Evolutionary conservation across 208 protist species (phyloP).

Genomic region (Spongospora subterranea): DNA sequence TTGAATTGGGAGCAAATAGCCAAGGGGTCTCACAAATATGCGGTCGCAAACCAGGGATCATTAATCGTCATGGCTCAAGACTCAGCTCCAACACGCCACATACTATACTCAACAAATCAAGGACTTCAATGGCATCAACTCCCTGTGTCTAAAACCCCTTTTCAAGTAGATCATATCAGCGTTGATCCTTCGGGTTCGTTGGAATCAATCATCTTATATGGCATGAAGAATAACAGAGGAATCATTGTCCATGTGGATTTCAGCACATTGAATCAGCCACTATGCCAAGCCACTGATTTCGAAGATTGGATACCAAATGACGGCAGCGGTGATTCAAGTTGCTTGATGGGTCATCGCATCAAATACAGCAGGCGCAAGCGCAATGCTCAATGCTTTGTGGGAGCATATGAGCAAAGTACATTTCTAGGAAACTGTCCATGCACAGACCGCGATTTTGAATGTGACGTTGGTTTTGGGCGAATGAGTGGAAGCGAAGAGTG

Average conservation of each 20-base stretch:
- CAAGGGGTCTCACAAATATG: slow-evolving; percentile 68
- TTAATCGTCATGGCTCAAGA: slow-evolving; percentile 69
- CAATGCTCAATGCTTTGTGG: slow-evolving; percentile 66
- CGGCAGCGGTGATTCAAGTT: slow-evolving; percentile 55
- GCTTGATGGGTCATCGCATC: slow-evolving; percentile 66
- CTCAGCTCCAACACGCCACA: slow-evolving; percentile 56
- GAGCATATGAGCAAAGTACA: background rate
- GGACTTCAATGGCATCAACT: slow-evolving; percentile 66
- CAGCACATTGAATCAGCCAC: slow-evolving; percentile 59
- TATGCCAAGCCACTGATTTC: slow-evolving; percentile 67
- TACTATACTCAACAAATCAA: slow-evolving; percentile 68
- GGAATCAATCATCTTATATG: slow-evolving; percentile 66
- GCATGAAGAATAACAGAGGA: slow-evolving; percentile 52
- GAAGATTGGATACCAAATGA: slow-evolving; percentile 69
- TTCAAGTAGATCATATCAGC: slow-evolving; percentile 68
- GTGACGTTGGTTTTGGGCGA: slow-evolving; percentile 63
- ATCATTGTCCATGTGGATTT: slow-evolving; percentile 66
- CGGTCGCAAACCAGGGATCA: slow-evolving; percentile 69
- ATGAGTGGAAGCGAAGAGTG: slow-evolving; percentile 13
- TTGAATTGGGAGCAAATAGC: slow-evolving; percentile 65
- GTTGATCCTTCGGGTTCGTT: slow-evolving; percentile 61
- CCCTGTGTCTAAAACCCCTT: slow-evolving; percentile 57
- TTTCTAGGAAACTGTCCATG: slow-evolving; percentile 61
- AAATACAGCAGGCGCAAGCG: slow-evolving; percentile 70
- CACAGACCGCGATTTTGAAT: slow-evolving; percentile 67